Base-by-base conservation (phyloP, 176 grass and related monocot genomes). In the Aegilops tauschii region DNA sequence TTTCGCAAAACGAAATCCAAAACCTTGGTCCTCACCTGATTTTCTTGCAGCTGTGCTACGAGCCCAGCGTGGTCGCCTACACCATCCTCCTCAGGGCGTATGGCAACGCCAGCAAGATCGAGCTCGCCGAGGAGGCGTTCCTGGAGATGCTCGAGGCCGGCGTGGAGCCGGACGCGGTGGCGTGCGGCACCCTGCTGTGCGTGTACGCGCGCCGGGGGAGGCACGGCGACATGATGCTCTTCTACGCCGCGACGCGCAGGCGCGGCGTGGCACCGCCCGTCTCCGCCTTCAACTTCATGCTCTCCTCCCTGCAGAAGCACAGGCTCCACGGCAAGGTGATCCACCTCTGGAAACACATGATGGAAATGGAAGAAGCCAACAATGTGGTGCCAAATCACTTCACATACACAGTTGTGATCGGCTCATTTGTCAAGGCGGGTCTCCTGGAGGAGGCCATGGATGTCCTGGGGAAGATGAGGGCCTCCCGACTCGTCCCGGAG, bases 281-380 rank as follows among this genome's bases (percentile, higher is more conserved):
- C 28, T 86, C 93, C 1, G 93, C 94, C 82, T 96, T 92, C 85
- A 96, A 96, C 64, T 95, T 92, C 92, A 96, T 98, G 92, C 89
- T 96, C 59, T 96, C 96, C 13, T 98, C 93, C 75, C 62, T 98
- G 82, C 96, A 98, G 91, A 98, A 98, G 93, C 88, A 94, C 77
- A 95, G 88, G 79, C 82, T 98, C 13, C 96, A 98, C 14, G 40
- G 18, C 69, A 86, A 92, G 23, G 96, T 94, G 59, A 89, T 98
- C 56, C 59, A 87, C 12, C 69, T 98, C n/a, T 95, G 96, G 96
- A 83, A 92, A 31, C 84, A 88, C 73, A 94, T 98, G 88, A 67
- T 82, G 25, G 27, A 76, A 59, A 76, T 82, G 25, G 14, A 76
- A 59, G 84, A 95, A 84, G 90, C 83, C 40, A 78, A 80, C 27